A percentile compares a stretch with the other conserved stretches of the same genome.
These are phyloP conservation scores for Didymella keratinophila DNA, from an alignment of 2,329 filamentous ascomycete genomes.

Conservation along the genomic window DNA sequence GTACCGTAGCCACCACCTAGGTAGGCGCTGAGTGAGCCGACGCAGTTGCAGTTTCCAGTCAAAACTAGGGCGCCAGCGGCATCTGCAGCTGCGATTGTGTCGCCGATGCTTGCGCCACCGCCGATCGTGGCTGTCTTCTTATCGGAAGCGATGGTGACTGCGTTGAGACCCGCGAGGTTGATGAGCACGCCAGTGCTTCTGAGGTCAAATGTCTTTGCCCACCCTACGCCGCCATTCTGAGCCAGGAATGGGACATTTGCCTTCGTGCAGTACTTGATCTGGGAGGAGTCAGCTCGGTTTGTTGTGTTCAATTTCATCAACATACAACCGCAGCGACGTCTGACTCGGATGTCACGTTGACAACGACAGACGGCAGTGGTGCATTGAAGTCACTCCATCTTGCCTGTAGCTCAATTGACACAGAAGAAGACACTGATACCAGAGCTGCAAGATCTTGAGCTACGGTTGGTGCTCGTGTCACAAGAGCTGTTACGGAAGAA, in stretches of 20 bases:
- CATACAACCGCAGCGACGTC: slow-evolving; percentile 34
- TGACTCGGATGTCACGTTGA: slow-evolving; percentile 29
- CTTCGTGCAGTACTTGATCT: slow-evolving; percentile 37
- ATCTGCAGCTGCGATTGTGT: slow-evolving; percentile 49
- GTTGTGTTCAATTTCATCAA: slow-evolving; percentile 5
- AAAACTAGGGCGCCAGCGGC: slow-evolving; percentile 42
- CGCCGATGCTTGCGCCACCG: slow-evolving; percentile 49
- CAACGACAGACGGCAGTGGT: slow-evolving; percentile 31
- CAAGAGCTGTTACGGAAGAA: slow-evolving; percentile 24
- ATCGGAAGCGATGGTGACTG: slow-evolving; percentile 33
- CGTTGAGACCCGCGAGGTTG: slow-evolving; percentile 38
- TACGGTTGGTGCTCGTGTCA: slow-evolving; percentile 20
- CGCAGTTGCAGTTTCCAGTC: slow-evolving; percentile 46
- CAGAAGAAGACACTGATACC: slow-evolving; percentile 23
- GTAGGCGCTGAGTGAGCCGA: slow-evolving; percentile 40
- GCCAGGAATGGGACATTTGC: slow-evolving; percentile 34
- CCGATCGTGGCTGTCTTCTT: slow-evolving; percentile 38
- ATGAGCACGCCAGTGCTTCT: slow-evolving; percentile 39
- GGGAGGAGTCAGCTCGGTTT: neutral
- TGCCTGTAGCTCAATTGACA: slow-evolving; percentile 25
- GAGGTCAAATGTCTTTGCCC: slow-evolving; percentile 35
- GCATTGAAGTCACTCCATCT: slow-evolving; percentile 37
- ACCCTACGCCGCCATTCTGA: slow-evolving; percentile 42
- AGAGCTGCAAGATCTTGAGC: slow-evolving; percentile 25
- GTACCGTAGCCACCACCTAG: slow-evolving; percentile 62